Conservation (phyloP, 108 stramenopile genomes). For the Fragilaria crotonensis region DNA sequence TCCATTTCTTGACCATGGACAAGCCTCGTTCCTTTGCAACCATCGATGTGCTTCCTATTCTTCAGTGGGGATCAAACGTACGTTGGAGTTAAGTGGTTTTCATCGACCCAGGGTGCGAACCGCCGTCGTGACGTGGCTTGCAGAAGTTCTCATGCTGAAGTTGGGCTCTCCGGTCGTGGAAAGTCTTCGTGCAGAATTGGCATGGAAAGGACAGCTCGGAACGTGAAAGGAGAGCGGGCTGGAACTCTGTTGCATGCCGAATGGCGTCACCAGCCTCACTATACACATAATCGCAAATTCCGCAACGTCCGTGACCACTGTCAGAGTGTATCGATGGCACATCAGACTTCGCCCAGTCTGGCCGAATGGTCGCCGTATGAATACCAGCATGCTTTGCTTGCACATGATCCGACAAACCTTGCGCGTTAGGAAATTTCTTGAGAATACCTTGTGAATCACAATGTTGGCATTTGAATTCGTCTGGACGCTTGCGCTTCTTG, state of each 20-base stretch:
- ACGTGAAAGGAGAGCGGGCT: background rate
- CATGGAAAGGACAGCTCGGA: conserved; percentile 17
- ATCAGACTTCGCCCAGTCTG: conserved; percentile 40
- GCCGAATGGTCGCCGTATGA: conserved; percentile 45
- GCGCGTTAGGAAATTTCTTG: conserved; percentile 41
- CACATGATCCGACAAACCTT: conserved; percentile 58
- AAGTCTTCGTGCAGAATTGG: conserved; percentile 33
- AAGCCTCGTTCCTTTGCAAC: too few relatives aligned
- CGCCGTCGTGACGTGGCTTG: too few relatives aligned
- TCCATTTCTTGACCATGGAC: too few relatives aligned
- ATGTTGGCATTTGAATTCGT: background rate
- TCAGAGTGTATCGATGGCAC: background rate
- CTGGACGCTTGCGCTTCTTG: conserved; percentile 16
- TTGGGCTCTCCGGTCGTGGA: conserved; percentile 40
- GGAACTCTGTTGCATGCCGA: conserved; percentile 7
- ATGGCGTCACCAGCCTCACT: background rate
- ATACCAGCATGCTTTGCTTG: conserved; percentile 61
- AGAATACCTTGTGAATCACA: background rate
- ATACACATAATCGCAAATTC: conserved; percentile 20
- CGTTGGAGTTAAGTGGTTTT: too few relatives aligned
- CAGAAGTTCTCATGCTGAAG: conserved; percentile 71
- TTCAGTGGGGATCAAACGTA: too few relatives aligned
- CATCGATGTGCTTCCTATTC: too few relatives aligned
- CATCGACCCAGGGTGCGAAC: too few relatives aligned
- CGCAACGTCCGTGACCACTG: conserved; percentile 8